Conservation (phyloP, 2,329 filamentous ascomycete species). For the Sporothrix euskadiensis region DNA sequence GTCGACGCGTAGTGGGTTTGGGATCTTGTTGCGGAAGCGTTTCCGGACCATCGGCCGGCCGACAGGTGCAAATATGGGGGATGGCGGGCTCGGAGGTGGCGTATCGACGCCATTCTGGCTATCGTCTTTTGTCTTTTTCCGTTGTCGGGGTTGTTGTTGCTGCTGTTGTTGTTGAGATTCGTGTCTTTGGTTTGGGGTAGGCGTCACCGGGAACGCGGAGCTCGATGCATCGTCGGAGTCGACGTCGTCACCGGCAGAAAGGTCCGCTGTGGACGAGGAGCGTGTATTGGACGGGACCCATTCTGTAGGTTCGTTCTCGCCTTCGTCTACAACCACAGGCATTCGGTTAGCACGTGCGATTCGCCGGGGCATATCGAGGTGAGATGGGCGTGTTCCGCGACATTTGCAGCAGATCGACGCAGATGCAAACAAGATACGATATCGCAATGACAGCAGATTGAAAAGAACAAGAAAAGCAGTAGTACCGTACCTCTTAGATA, state of each 20-base stretch:
- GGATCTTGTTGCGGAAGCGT: conserved; percentile 53
- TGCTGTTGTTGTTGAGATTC: conserved; percentile 20
- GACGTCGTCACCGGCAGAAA: conserved; percentile 34
- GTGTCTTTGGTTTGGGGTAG: conserved; percentile 27
- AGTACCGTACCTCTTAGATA: conserved; percentile 78
- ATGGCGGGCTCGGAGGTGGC: conserved; percentile 48
- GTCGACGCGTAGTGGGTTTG: conserved; percentile 48
- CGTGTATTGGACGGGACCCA: conserved; percentile 47
- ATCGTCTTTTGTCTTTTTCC: conserved; percentile 19
- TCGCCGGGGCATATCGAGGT: conserved; percentile 17
- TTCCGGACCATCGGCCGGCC: conserved; percentile 56
- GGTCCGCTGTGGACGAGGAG: conserved; percentile 20
- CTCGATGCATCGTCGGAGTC: conserved; percentile 29
- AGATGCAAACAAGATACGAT: neutral
- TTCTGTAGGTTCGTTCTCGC: conserved; percentile 49
- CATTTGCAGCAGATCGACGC: conserved; percentile 1
- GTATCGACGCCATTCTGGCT: conserved; percentile 40
- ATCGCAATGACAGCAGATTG: neutral
- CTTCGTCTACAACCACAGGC: conserved; percentile 47
- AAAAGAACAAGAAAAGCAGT: neutral
- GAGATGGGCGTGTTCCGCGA: neutral
- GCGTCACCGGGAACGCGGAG: conserved; percentile 25
- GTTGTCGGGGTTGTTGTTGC: conserved; percentile 16
- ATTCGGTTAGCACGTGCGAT: conserved; percentile 28
- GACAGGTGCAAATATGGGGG: conserved; percentile 57